Base-by-base conservation (phyloP, 345 rosid species). In the Kernera saxatilis region DNA sequence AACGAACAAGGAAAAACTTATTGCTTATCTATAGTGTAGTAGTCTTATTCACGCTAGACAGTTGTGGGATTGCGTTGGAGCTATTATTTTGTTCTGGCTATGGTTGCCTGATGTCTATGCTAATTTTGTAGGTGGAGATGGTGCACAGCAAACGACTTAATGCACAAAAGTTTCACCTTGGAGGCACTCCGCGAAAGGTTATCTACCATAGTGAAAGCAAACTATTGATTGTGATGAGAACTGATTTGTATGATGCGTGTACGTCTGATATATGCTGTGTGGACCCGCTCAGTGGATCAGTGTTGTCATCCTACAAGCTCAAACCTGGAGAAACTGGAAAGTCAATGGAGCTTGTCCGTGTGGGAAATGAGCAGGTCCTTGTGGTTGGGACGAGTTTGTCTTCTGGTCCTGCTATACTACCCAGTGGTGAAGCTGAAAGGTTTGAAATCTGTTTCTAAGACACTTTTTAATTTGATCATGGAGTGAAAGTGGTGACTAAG, bases 401-500 rank as follows among this genome's bases (percentile, higher is more conserved):
- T 46, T 78, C 89, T 74, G 96, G 98, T 79, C 99, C 95, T 44
- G 97, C 96, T 71, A 83, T 89, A 65, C 81, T 94, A 97, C 89
- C 93, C 70, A 91, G 93, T 74, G 99, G 99, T 70, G 99, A 94
- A 85, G 98, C 98, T 53, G 99, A 94, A 85, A 89, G 98, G 99
- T 94, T 27, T 35, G 30, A 33, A 49, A 41, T 74, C 70, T 74
- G 27, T 43, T 55, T 57, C 48, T 49, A 49, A 19, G 64, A 36
- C 29, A 51, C 19, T 75, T 68, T 45, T 18, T 60, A 41, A 19
- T 52, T 67, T 74, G 69, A 59, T 40, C 48, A 12, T 51, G 36
- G 29, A 27, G 59, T 35, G 32, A 64, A 72, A 46, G 30, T 53
- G 40, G 41, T 64, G 66, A 46, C 58, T 56, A 73, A 27, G 58